Evolutionary conservation across 1,284 basidiomycete genomes (phyloP).

Genomic region (Tranzscheliella williamsii): DNA sequence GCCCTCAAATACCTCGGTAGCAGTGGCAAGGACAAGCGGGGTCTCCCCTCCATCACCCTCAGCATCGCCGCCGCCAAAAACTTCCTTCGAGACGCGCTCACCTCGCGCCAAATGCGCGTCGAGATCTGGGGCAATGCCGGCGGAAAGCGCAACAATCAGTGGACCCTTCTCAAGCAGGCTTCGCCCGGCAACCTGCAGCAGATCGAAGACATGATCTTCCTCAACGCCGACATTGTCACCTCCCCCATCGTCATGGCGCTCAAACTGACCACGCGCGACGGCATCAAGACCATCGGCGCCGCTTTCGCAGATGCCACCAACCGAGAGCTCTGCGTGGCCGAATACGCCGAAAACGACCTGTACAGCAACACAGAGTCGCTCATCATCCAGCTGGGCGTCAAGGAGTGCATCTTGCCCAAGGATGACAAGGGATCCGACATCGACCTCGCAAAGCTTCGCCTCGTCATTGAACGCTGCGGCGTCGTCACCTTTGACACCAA

Average conservation of each 20-base stretch:
- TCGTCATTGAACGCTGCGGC: slow-evolving; percentile 78
- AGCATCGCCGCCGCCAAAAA: slow-evolving; percentile 79
- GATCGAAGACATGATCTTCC: slow-evolving; percentile 90
- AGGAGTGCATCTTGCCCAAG: slow-evolving; percentile 75
- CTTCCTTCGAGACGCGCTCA: slow-evolving; percentile 87
- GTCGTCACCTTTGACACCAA: slow-evolving; percentile 88
- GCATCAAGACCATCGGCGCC: slow-evolving; percentile 64
- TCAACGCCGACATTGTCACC: slow-evolving; percentile 76
- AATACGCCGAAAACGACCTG: slow-evolving; percentile 92
- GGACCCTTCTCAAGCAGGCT: slow-evolving; percentile 77
- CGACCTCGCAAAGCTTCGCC: slow-evolving; percentile 67
- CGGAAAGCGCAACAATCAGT: slow-evolving; percentile 71
- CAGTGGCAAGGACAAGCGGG: slow-evolving; percentile 33
- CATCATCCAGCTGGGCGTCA: slow-evolving; percentile 92
- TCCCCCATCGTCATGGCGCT: slow-evolving; percentile 91
- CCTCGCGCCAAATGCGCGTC: slow-evolving; percentile 85
- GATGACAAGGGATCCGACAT: slow-evolving; percentile 70
- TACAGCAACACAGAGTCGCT: slow-evolving; percentile 97
- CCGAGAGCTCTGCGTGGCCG: slow-evolving; percentile 70
- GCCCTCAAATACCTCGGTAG: slow-evolving; percentile 57
- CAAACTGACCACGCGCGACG: slow-evolving; percentile 71
- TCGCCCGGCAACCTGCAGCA: slow-evolving; percentile 93
- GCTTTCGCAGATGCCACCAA: slow-evolving; percentile 67
- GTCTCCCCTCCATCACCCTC: slow-evolving; percentile 69
- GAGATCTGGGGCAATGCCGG: slow-evolving; percentile 72